Evolutionary conservation across 768 basidiomycete species (phyloP).

Genomic region (Paxillus involutus): DNA sequence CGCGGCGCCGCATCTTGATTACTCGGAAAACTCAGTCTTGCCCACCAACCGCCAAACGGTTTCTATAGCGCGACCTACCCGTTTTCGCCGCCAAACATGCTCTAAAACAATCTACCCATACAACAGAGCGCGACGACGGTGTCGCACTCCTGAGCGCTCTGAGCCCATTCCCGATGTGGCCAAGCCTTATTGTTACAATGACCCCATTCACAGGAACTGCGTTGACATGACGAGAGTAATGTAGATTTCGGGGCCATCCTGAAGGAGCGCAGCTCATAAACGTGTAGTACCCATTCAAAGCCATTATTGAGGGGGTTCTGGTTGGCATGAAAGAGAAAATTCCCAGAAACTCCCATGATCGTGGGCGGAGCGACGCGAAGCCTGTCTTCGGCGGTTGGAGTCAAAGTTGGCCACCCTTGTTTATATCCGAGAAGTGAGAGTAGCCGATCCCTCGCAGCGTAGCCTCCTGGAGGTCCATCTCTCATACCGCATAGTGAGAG

Average conservation of each 20-base stretch:
- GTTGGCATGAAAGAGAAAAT: constrained; percentile 34
- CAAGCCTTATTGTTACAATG: constrained; percentile 30
- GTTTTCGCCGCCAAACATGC: neutral
- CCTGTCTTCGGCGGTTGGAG: constrained; percentile 30
- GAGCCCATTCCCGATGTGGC: constrained; percentile 20
- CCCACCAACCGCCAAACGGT: no score
- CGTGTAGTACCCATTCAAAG: constrained; percentile 32
- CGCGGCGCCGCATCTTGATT: no score
- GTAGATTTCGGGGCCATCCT: constrained; percentile 23
- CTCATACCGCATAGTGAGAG: constrained; percentile 31
- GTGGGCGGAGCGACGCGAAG: constrained; percentile 31
- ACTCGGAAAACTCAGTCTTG: no score
- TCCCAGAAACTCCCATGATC: constrained; percentile 32
- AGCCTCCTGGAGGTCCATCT: constrained; percentile 24
- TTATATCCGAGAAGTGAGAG: constrained; percentile 30
- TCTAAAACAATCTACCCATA: neutral
- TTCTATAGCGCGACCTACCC: no score
- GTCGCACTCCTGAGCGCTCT: neutral
- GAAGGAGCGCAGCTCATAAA: constrained; percentile 35
- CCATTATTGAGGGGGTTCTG: constrained; percentile 31
- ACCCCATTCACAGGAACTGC: constrained; percentile 22
- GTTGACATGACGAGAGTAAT: constrained; percentile 36
- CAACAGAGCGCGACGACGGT: neutral
- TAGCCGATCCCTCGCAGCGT: constrained; percentile 22
- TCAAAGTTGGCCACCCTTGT: constrained; percentile 33